These are phyloP conservation scores for Cydonia oblonga DNA, from an alignment of 331 rosid genomes.

Conservation along the genomic window DNA sequence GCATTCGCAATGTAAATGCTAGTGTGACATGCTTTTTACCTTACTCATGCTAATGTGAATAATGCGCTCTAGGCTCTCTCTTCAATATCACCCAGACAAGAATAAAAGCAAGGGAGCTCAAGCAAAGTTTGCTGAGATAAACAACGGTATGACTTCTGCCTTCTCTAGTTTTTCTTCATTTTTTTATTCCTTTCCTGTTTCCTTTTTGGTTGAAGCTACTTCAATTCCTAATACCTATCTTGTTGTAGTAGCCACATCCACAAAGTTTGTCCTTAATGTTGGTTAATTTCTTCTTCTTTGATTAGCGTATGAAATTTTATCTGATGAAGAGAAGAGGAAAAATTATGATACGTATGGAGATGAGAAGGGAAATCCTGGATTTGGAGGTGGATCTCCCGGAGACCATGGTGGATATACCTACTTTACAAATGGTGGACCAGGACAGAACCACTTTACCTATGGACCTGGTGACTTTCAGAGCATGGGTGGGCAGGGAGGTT, in stretches of 20 bases:
- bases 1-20: neutral
- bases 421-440: slow-evolving; percentile 58
- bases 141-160: slow-evolving; percentile 43
- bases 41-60: slow-evolving; percentile 1
- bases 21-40: neutral
- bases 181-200: neutral
- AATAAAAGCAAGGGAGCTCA: slow-evolving; percentile 78
- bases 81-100: slow-evolving; percentile 94
- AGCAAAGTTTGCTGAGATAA: slow-evolving; percentile 82
- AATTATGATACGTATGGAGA: slow-evolving; percentile 78
- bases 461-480: slow-evolving; percentile 59
- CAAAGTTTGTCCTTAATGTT: neutral
- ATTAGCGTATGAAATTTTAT: slow-evolving; percentile 84
- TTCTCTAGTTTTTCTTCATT: neutral
- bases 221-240: neutral
- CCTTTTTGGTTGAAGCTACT: neutral
- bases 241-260: neutral
- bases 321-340: slow-evolving; percentile 87
- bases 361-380: slow-evolving; percentile 66
- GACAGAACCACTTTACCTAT: slow-evolving; percentile 35
- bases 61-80: slow-evolving; percentile 59
- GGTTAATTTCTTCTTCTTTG: neutral
- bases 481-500: slow-evolving; percentile 61
- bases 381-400: slow-evolving; percentile 53
- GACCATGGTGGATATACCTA: slow-evolving; percentile 52